These are phyloP conservation scores for Alternaria sp. DNA, from an alignment of 2,329 filamentous ascomycete genomes.

Conservation along the genomic window DNA sequence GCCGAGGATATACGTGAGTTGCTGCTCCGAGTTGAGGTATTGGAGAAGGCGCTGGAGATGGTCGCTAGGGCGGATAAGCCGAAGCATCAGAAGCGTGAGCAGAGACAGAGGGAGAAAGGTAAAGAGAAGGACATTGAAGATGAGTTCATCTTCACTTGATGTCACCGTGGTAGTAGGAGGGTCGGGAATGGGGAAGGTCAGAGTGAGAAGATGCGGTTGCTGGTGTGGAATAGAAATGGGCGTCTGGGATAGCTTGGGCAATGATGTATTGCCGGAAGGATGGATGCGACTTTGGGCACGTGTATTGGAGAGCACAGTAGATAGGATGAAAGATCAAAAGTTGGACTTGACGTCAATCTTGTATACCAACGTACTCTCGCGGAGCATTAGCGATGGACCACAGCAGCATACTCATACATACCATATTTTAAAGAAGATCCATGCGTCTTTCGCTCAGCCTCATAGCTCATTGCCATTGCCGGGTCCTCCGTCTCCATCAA, in stretches of 20 bases:
- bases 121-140: background rate
- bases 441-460: background rate
- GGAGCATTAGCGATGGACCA: background rate
- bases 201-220: background rate
- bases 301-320: background rate
- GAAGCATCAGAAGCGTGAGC: background rate
- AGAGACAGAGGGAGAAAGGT: background rate
- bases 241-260: background rate
- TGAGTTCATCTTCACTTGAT: background rate
- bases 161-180: background rate
- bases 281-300: too few species aligned
- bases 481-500: background rate
- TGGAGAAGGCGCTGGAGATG: background rate
- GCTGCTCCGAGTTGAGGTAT: background rate
- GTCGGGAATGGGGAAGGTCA: background rate
- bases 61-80: background rate
- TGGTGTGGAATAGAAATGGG: fast-evolving
- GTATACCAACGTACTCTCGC: background rate
- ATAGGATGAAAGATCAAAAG: background rate
- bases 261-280: background rate
- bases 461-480: background rate
- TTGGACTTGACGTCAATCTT: background rate
- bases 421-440: background rate
- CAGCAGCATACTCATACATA: background rate
- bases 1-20: background rate